These are phyloP conservation scores for Suillus occidentalis DNA, from an alignment of 768 basidiomycete genomes.

Conservation along the genomic window DNA sequence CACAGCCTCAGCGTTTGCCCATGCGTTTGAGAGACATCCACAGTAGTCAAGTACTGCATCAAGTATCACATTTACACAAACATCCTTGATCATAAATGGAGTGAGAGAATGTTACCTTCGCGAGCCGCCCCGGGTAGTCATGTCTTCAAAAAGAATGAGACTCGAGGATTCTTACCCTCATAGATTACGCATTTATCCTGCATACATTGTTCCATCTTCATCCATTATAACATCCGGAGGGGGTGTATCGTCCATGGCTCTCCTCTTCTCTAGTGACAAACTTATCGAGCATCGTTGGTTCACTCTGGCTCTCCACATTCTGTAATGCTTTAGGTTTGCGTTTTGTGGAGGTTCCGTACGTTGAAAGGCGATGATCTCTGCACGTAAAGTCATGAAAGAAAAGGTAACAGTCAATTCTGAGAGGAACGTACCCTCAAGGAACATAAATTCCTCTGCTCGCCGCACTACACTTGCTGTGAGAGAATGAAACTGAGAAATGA, in stretches of 20 bases:
- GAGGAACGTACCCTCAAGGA: conserved; percentile 62
- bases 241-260: conserved; percentile 19
- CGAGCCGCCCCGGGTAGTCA: neutral
- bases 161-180: neutral
- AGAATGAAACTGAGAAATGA: conserved; percentile 4
- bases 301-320: conserved; percentile 21
- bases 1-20: neutral
- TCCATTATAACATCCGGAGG: conserved; percentile 46
- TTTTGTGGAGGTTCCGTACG: conserved; percentile 40
- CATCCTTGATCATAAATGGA: neutral
- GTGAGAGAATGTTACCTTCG: neutral
- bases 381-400: neutral
- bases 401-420: conserved; percentile 1
- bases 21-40: neutral
- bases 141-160: neutral
- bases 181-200: conserved; percentile 23
- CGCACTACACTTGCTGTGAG: conserved; percentile 57
- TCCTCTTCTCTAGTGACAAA: conserved; percentile 40
- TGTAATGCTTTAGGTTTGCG: conserved; percentile 39
- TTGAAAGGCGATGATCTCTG: conserved; percentile 62
- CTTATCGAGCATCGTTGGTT: conserved; percentile 47
- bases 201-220: conserved; percentile 63
- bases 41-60: neutral
- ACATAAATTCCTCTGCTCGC: conserved; percentile 72
- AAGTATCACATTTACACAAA: too few species aligned